These are phyloP conservation scores for Ampelocalamus luodianensis DNA, from an alignment of 176 grass and related monocot genomes.

Conservation along the genomic window DNA sequence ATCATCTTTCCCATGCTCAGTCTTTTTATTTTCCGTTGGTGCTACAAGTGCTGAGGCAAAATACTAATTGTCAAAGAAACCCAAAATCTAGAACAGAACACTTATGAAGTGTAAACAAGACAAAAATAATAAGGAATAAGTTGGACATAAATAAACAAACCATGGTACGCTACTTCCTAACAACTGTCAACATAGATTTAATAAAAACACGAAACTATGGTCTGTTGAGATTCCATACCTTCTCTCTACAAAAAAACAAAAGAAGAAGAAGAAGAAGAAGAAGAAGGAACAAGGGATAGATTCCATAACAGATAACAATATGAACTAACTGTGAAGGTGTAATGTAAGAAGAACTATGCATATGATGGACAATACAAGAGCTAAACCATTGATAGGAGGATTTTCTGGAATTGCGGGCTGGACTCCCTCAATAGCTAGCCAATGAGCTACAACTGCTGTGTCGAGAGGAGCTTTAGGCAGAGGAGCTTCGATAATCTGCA, in stretches of 20 bases:
- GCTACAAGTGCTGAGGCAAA: conserved; percentile 68
- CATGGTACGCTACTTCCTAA: background rate
- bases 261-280: no score
- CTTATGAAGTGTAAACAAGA: background rate
- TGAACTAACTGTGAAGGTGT: background rate
- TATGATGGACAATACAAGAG: conserved; percentile 16
- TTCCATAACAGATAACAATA: conserved; percentile 4
- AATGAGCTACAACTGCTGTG: conserved; percentile 79
- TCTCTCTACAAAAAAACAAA: background rate
- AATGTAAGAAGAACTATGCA: conserved; percentile 9
- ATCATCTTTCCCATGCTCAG: conserved; percentile 77
- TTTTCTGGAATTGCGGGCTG: conserved; percentile 96
- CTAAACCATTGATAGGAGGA: conserved; percentile 77
- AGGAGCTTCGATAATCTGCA: conserved; percentile 77
- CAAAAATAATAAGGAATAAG: background rate
- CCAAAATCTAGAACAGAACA: conserved; percentile 24
- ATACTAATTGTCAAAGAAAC: conserved; percentile 37
- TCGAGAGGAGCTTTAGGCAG: conserved; percentile 91
- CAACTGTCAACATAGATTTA: background rate
- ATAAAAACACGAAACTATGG: conserved; percentile 3
- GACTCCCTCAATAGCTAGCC: conserved; percentile 92
- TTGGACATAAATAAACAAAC: background rate
- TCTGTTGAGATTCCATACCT: background rate
- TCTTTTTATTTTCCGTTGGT: conserved; percentile 70
- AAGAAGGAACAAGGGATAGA: background rate